Evolutionary conservation across 352 stramenopile genomes (phyloP), one percentile per base, ranked within the genome.

Genomic region (Globisporangium sylvaticum): DNA sequence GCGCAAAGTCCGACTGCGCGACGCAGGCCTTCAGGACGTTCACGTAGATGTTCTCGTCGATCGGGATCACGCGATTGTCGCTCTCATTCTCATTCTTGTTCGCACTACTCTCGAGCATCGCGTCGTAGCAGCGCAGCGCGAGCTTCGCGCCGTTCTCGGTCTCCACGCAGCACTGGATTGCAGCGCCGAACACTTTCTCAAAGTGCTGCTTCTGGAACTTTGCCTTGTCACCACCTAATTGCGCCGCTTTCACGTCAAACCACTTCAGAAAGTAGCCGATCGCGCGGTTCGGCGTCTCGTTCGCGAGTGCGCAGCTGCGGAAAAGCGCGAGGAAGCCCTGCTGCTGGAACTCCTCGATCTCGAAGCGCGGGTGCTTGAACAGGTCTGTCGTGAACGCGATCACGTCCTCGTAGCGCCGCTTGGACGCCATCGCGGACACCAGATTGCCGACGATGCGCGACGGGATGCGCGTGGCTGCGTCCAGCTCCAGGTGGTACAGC

Each of bases 21-120:
- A 67, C 66, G 34, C 75, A 81, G 15, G 83, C 79, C 65, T 88
- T 89, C 65, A 94, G 74, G 20, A 88, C 70, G 65, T 92, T 94
- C 29, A 94, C 82, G 67, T 84, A 89, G 15, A 94, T 87, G 60
- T 92, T 94, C 64, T 94, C 86, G 66, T 94, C 86, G n/a, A 64
- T 71, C 8, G 57, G 72, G 9, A 63, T 60, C 22, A 67, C 32
- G 20, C 22, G 68, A 15, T 58, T 32, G 63, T 68, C 48, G 39
- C 2, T 31, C 15, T 50, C 22, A 4, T 71, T 14, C 5, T 24
- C 55, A 22, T 61, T 46, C 32, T 18, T 20, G n/a, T 18, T 46
- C 14, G 12, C 37, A 46, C 37, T 20, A 1, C 20, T 18, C 15
- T 66, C 57, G n/a, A 48, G 42, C 65, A 84, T 58, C 18, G 64